Evolutionary conservation across 2,329 filamentous ascomycete species (phyloP).

Genomic region (Thermothelomyces thermophilus): DNA sequence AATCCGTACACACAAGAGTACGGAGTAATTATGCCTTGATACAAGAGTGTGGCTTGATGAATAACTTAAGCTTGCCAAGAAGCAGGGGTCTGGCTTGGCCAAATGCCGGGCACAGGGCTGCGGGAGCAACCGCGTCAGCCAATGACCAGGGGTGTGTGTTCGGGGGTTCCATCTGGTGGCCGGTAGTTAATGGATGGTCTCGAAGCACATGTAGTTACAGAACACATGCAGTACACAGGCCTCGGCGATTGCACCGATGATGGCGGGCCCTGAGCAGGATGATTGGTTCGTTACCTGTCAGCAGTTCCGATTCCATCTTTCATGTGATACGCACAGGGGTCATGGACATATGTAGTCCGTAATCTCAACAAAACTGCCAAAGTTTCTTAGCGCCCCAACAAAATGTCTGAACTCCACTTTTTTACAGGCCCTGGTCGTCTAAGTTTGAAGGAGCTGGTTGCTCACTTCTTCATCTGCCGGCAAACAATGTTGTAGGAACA

Average conservation of each 20-base stretch:
- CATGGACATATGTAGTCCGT: too few species aligned
- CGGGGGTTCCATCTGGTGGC: background rate
- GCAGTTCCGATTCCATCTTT: too few species aligned
- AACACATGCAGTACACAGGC: too few species aligned
- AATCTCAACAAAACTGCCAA: conserved; percentile 14
- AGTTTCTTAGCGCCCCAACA: conserved; percentile 12
- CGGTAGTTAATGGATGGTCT: background rate
- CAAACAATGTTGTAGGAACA: background rate
- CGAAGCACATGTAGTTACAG: too few species aligned
- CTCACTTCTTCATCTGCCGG: background rate
- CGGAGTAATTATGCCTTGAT: too few species aligned
- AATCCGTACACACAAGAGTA: too few species aligned
- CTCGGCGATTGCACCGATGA: background rate
- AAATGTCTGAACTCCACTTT: background rate
- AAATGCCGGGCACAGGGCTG: background rate
- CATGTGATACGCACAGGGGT: background rate
- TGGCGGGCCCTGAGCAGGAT: too few species aligned
- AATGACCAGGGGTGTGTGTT: background rate
- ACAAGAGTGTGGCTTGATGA: too few species aligned
- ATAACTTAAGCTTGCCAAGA: background rate
- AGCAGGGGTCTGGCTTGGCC: background rate
- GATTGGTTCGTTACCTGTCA: too few species aligned
- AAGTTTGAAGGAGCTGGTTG: background rate
- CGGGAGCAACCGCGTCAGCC: conserved; percentile 3
- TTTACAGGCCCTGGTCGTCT: background rate